Evolutionary conservation across 768 basidiomycete species (phyloP).

Genomic region (Tulasnella sp.): DNA sequence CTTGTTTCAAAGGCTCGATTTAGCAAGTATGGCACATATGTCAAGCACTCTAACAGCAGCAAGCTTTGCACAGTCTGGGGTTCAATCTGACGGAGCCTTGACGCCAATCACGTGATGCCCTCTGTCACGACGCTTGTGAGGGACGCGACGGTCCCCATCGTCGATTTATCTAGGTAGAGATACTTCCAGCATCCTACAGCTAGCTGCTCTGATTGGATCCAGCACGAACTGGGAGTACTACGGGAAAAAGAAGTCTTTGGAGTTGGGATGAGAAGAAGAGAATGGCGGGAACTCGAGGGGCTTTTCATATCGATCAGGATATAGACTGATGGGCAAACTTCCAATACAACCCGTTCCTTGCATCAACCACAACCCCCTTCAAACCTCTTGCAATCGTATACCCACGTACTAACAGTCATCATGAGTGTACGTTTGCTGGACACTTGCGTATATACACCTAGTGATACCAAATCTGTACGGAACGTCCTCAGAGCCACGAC

Average conservation of each 20-base stretch:
- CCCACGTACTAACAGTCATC: not conserved
- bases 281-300: not conserved
- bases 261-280: not conserved
- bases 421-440: not conserved
- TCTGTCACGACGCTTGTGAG: too few relatives aligned
- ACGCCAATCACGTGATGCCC: too few relatives aligned
- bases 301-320: not conserved
- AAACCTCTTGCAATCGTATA: not conserved
- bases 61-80: too few relatives aligned
- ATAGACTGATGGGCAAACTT: not conserved
- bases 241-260: not conserved
- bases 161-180: not conserved
- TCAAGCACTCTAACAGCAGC: too few relatives aligned
- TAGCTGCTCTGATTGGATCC: not conserved
- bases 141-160: too few relatives aligned
- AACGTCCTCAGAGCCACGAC: conserved; percentile 19
- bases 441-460: not conserved
- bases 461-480: not conserved
- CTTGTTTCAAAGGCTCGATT: too few relatives aligned
- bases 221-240: not conserved
- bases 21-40: too few relatives aligned
- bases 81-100: too few relatives aligned
- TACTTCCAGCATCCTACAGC: too few relatives aligned
- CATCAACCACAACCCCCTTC: not conserved
- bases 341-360: not conserved